Base-by-base conservation (phyloP, 106 monocot genomes). In the Dendrobium officinale region DNA sequence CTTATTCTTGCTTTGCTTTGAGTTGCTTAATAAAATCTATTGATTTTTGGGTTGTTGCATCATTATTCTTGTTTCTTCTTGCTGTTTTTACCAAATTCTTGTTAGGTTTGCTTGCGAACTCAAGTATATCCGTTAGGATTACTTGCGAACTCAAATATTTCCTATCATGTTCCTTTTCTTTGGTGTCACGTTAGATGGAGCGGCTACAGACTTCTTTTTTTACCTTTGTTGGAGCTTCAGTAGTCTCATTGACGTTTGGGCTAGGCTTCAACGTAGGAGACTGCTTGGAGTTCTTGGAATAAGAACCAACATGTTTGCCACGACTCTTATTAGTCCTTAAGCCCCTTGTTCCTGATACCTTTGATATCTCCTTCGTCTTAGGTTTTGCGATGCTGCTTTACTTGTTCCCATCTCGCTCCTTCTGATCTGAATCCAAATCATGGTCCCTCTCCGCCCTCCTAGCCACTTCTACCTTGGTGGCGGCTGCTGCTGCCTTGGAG, bases 241-340 rank as follows among this genome's bases (percentile, higher is more conserved):
- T 6, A n/a, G 18, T 44, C 17, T 41, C 41, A 0, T 42, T 43
- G 1, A 43, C 42, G 10, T 19, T 43, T 4, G 19, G 43, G 3
- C 18, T 20, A 18, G 43, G 18, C 33, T 72, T 72, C 18, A 44
- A 45, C 2, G 45, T 2, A 75, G 75, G 40, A 42, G 73, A 11
- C 73, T 4, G 75, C 20, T 47, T 75, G 29, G 75, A 47, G 20
- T 22, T 43, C 77, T 22, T 51, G 42, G 51, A 27, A 3, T 2
- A 10, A 4, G 31, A 45, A 0, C 49, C 47, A 11, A 27, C 68
- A 0, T 5, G 31, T 11, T 19, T 10, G 45, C 37, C 9, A 9
- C 73, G 80, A 26, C 42, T 73, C 18, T 80, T 80, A 54, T 24
- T 82, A 1, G 82, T 77, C 49, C 77, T 77, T 19, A 68, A 42